Evolutionary conservation across 163 green algal species (phyloP).

Genomic region (Chloromonas sp.): DNA sequence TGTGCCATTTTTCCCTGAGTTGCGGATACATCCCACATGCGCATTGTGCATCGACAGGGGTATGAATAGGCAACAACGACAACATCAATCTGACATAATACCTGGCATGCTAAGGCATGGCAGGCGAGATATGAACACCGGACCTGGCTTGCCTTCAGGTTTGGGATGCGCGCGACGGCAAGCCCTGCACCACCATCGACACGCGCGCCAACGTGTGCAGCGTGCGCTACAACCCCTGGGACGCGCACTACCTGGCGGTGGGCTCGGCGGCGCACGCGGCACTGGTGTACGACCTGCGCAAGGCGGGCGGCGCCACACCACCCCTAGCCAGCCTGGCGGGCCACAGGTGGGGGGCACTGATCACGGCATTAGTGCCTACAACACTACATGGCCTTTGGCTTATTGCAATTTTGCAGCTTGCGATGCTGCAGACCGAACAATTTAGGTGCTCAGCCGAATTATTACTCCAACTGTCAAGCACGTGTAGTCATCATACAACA

Average conservation of each 20-base stretch:
- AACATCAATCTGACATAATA: neutral
- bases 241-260: slow-evolving; percentile 62
- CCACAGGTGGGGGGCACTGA: neutral
- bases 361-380: no score
- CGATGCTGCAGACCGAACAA: no score
- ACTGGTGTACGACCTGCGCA: slow-evolving; percentile 68
- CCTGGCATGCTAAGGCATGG: neutral
- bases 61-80: neutral
- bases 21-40: no score
- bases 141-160: neutral
- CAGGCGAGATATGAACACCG: neutral
- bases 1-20: no score
- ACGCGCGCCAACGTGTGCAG: slow-evolving; percentile 72
- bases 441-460: no score
- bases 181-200: slow-evolving; percentile 8
- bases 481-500: no score
- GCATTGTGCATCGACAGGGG: no score
- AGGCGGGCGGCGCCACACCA: neutral
- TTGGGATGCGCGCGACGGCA: neutral
- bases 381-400: no score
- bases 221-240: slow-evolving; percentile 66
- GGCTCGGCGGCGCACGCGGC: slow-evolving; percentile 64
- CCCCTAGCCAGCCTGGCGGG: neutral
- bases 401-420: no score
- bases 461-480: no score